A percentile compares a stretch with the other conserved stretches of the same genome.
These are phyloP conservation scores for Talaromyces amestolkiae DNA, from an alignment of 2,329 filamentous ascomycete species.

Conservation along the genomic window DNA sequence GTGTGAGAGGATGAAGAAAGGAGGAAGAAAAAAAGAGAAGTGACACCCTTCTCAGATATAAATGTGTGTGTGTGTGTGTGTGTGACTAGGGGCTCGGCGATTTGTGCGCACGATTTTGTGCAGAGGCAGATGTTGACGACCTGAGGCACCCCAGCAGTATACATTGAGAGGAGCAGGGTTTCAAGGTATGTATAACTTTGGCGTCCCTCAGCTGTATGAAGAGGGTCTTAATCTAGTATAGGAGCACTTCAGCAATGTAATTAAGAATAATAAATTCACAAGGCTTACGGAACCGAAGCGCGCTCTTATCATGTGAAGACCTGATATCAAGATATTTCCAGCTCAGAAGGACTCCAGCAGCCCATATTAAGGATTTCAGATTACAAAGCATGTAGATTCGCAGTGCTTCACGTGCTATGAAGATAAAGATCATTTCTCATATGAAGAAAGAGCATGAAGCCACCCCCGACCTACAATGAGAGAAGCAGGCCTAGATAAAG, in stretches of 20 bases:
- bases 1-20: neutral
- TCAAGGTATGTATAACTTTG: neutral
- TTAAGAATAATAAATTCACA: too few relatives aligned
- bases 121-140: neutral
- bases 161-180: neutral
- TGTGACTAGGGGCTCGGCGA: constrained; percentile 1
- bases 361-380: too few relatives aligned
- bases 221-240: neutral
- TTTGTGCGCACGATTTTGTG: neutral
- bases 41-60: neutral
- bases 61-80: neutral
- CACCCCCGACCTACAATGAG: too few relatives aligned
- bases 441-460: too few relatives aligned
- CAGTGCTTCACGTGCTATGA: neutral
- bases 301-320: neutral
- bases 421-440: too few relatives aligned
- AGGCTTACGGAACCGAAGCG: neutral
- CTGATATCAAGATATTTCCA: neutral
- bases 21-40: neutral
- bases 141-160: neutral
- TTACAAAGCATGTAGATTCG: neutral
- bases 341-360: neutral
- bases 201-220: neutral
- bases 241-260: neutral
- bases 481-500: too few relatives aligned